A percentile compares a stretch with the other conserved stretches of the same genome.
phyloP scores from a whole-genome alignment of 1,284 basidiomycete genomes.

The Apiotrichum brassicae region DNA sequence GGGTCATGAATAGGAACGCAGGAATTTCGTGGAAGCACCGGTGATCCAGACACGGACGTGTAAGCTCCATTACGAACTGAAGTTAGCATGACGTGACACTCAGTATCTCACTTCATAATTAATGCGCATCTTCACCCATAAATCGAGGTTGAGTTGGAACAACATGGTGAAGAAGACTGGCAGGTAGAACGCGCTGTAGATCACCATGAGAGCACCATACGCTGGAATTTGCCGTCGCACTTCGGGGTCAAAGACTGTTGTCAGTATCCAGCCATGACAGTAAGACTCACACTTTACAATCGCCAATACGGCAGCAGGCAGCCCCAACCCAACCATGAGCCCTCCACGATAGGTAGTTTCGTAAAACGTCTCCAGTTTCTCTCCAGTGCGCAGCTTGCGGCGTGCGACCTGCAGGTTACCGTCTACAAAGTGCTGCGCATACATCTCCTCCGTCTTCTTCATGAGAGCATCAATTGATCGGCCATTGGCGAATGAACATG shows the following conservation, averaged over 20 bases:
- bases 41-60: conserved; percentile 68
- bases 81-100: too few relatives aligned
- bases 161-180: conserved; percentile 71
- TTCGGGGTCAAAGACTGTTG: conserved; percentile 56
- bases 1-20: conserved; percentile 63
- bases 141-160: conserved; percentile 73
- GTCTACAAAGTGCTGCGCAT: conserved; percentile 65
- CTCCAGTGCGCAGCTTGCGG: conserved; percentile 57
- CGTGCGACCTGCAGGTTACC: conserved; percentile 77
- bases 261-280: background rate
- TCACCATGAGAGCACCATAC: conserved; percentile 66
- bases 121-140: conserved; percentile 68
- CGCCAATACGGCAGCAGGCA: conserved; percentile 67
- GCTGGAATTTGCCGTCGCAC: conserved; percentile 59
- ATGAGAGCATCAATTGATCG: conserved; percentile 61
- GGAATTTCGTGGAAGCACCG: conserved; percentile 81
- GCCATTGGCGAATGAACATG: conserved; percentile 50
- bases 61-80: conserved; percentile 86
- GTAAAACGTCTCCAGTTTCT: conserved; percentile 61
- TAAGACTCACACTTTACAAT: conserved; percentile 58
- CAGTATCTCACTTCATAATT: too few relatives aligned
- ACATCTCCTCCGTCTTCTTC: conserved; percentile 65
- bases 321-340: conserved; percentile 63
- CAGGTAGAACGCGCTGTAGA: conserved; percentile 69
- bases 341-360: conserved; percentile 70